phyloP scores from a whole-genome alignment of 2,329 filamentous ascomycete species.

The Colletotrichum australisinense region DNA sequence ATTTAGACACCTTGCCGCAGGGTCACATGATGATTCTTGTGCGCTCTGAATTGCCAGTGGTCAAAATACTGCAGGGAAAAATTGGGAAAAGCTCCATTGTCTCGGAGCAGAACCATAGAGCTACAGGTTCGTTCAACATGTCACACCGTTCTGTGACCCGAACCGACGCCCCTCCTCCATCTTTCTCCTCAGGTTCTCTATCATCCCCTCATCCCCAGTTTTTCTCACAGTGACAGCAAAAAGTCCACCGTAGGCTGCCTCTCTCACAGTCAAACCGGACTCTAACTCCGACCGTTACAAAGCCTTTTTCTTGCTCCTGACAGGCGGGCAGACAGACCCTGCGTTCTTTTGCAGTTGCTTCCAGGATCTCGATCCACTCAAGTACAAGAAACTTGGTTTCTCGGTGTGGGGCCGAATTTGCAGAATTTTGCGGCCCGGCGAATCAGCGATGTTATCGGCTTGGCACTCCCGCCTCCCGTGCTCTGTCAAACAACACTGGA shows the following conservation, averaged over 20 bases:
- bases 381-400: constrained; percentile 22
- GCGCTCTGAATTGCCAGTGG: constrained; percentile 10
- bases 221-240: not conserved
- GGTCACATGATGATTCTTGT: constrained; percentile 27
- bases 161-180: not conserved
- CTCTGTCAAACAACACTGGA: not conserved
- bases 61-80: not conserved
- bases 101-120: not conserved
- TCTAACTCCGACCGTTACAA: not conserved
- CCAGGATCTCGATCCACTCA: constrained; percentile 19
- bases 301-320: not conserved
- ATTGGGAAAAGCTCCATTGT: not conserved
- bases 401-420: constrained; percentile 27
- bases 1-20: constrained; percentile 22
- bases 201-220: not conserved
- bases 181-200: not conserved
- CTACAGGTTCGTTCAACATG: constrained; percentile 13
- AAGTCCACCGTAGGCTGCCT: constrained; percentile 20
- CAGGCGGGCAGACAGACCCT: not conserved
- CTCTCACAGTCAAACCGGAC: not conserved
- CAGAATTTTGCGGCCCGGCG: constrained; percentile 30
- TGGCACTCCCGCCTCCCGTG: constrained; percentile 9
- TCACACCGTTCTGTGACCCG: not conserved
- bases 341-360: not conserved
- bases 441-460: constrained; percentile 17